Base-by-base conservation (phyloP, 257 asterid species). In the Nicotiana attenuata region DNA sequence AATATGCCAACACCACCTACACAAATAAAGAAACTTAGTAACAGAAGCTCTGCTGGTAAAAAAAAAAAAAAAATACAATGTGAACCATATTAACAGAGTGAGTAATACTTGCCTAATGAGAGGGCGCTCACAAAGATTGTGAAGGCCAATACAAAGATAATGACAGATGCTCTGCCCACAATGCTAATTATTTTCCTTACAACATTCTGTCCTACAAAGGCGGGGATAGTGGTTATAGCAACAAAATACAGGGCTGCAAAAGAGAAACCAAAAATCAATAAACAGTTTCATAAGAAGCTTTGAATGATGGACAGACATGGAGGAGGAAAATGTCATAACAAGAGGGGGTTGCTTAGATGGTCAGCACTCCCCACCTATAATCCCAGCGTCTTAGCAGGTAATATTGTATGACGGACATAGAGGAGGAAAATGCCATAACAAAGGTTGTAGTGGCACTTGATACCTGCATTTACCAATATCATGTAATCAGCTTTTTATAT, bases 1-100 rank as follows among this genome's bases (percentile, higher is more conserved):
- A 82, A 67, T 78, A 92, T 87, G 84, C 93, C 92, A 60, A 89
- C 90, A 81, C 89, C 91, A 81, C 97, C 95, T 92, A 90, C 55
- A 71, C 20, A 1, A 19, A 11, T 1, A 6, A 35, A 31, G 16
- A 10, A 19, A 16, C 50, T 38, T 7, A 66, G 50, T n/a, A 17
- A 66, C 13, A 13, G 17, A 90, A 78, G n/a, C n/a, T n/a, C n/a
- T n/a, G n/a, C n/a, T n/a, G n/a, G n/a, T n/a, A n/a, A n/a, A n/a
- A n/a, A n/a, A n/a, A n/a, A n/a, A n/a, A n/a, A n/a, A n/a, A 4
- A 90, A 85, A 47, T 89, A 89, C n/a, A 77, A 85, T 87, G 85
- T 87, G 50, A 92, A 92, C 89, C 88, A 41, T 41, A 41, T 8
- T 41, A 41, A 41, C 50, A 41, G 11, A 41, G 50, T 41, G 50